Percentiles rank a stretch among this genome's conserved stretches.
Evolutionary conservation across 495 filamentous ascomycete genomes (phyloP).

Genomic region (Penicillium macrosclerotiorum): DNA sequence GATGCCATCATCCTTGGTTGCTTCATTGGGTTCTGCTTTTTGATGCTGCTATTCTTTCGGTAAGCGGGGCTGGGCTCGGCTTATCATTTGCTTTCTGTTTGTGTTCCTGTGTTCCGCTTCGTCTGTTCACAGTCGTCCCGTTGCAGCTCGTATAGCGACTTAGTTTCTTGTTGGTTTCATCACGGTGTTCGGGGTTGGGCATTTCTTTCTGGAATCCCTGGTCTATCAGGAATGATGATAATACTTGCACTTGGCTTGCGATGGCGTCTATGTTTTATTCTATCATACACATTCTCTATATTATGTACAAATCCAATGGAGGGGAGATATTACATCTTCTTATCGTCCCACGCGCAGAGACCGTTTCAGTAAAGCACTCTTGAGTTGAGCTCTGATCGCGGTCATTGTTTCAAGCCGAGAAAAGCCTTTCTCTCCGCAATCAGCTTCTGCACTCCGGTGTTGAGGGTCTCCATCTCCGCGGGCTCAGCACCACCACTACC

Average conservation of each 20-base stretch:
- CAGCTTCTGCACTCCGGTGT: constrained; percentile 65
- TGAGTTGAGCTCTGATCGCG: too few relatives aligned
- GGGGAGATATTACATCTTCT: constrained; percentile 13
- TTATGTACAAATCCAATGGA: constrained; percentile 30
- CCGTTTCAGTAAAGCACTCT: too few relatives aligned
- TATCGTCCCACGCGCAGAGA: neutral
- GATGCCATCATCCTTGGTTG: constrained; percentile 90
- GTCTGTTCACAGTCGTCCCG: constrained; percentile 6
- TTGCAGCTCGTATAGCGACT: constrained; percentile 24
- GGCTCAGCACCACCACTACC: constrained; percentile 74
- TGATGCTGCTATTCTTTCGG: constrained; percentile 81
- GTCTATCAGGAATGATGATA: constrained; percentile 16
- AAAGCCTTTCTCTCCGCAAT: constrained; percentile 53
- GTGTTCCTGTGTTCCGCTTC: neutral
- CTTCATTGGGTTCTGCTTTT: constrained; percentile 88
- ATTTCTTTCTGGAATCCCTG: constrained; percentile 11
- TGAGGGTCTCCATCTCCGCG: constrained; percentile 69
- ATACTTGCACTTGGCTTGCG: constrained; percentile 15
- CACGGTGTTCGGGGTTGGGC: constrained; percentile 24
- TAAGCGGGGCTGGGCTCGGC: constrained; percentile 31
- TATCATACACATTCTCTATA: constrained; percentile 35
- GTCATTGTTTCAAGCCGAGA: constrained; percentile 21
- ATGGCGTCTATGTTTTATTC: constrained; percentile 20
- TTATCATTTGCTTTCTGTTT: constrained; percentile 3
- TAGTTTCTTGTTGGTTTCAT: constrained; percentile 8